Base-by-base conservation (phyloP, 192 early-diverging fungal genomes). In the Coemansia sp. region DNA sequence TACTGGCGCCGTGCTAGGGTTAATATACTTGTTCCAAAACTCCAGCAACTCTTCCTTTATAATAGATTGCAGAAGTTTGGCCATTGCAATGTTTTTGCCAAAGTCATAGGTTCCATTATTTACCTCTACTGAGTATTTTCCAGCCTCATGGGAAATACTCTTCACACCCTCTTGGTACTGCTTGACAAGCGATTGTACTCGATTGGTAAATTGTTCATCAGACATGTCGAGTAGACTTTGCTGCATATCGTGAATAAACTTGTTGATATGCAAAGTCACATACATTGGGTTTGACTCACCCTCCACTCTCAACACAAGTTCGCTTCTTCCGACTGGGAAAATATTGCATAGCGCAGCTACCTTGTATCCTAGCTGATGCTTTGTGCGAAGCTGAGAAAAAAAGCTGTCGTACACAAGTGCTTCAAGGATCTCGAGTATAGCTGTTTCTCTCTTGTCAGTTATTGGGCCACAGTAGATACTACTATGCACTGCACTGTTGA, bases 331-430 rank as follows among this genome's bases (percentile, higher is more conserved):
- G 24, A 24, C 24, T 24, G 24, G 1, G 24, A 24, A 24, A 24
- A 24, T 24, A 24, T 0, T 24, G 24, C 24, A 24, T 24, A 1
- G 1, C 9, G 67, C 56, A 20, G 4, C 0, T 8, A 75, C 59
- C 0, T 78, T 49, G 64, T 92, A 91, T 0, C 92, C 92, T 16
- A 93, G 82, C 69, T 92, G 88, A 65, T 92, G 88, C 66, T 96
- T 94, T 15, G 95, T 98, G 32, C 95, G 86, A 41, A 99, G 72
- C 61, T 93, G 88, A 73, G 95, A 88, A 79, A 97, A 99, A 55
- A 86, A 88, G 11, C 92, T 90, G 62, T 95, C 91, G 30, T 88
- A 73, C 12, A 87, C 74, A 62, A 95, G 90, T 43, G 92, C 90
- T 1, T 81, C 84, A 55, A 98, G 71, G 27, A 97, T 73, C 40